A percentile compares a stretch with the other conserved stretches of the same genome.
These are phyloP conservation scores for Astraeus odoratus DNA, from an alignment of 768 basidiomycete species.

Conservation along the genomic window DNA sequence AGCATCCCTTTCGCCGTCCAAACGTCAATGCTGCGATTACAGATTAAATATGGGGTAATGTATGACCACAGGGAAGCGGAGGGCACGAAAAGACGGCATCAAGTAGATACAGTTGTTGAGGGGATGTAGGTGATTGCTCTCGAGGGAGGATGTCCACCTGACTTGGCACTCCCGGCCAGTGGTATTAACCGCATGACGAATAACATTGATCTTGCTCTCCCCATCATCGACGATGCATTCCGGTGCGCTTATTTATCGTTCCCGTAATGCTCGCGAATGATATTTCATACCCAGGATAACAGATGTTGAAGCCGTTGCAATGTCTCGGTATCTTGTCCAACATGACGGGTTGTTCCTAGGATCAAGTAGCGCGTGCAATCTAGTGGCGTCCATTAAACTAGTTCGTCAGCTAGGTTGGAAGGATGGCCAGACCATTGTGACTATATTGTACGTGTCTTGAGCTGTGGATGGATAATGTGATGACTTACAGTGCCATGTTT, in stretches of 20 bases:
- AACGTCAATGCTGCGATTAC: background rate
- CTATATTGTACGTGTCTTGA: constrained; percentile 59
- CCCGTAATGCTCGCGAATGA: too few species aligned
- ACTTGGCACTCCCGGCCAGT: constrained; percentile 31
- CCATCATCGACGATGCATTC: constrained; percentile 85
- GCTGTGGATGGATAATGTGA: background rate
- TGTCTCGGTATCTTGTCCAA: constrained; percentile 89
- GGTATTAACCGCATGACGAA: constrained; percentile 91
- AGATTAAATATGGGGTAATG: constrained; percentile 93
- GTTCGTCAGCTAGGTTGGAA: constrained; percentile 64
- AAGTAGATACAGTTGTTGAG: constrained; percentile 95
- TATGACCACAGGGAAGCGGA: constrained; percentile 89
- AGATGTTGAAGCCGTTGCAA: constrained; percentile 90
- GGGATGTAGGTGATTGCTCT: constrained; percentile 54
- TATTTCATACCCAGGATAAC: constrained; percentile 54
- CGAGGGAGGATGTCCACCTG: background rate
- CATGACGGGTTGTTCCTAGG: constrained; percentile 93
- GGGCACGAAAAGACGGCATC: constrained; percentile 87
- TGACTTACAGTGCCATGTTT: background rate
- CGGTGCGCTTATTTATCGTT: constrained; percentile 38
- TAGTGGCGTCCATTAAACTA: constrained; percentile 85
- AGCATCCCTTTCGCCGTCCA: background rate
- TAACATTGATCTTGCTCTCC: constrained; percentile 81
- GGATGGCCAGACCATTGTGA: constrained; percentile 69
- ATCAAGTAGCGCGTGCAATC: constrained; percentile 93